Conservation (phyloP, 1,139 yeast species). For the Protomyces gravidus region DNA sequence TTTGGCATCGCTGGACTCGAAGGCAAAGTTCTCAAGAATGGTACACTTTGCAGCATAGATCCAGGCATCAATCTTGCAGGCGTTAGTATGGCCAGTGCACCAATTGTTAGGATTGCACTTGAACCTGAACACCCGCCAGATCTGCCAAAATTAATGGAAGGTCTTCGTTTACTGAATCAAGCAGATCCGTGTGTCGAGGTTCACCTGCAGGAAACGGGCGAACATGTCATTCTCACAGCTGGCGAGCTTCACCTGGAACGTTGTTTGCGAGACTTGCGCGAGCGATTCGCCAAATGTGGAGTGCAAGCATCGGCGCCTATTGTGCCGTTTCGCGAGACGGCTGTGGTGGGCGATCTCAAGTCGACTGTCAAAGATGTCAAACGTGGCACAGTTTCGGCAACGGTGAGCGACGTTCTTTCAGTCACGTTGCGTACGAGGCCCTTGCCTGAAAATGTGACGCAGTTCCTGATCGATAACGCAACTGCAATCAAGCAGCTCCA, state of each 20-base stretch:
- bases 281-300: constrained; percentile 88
- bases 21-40: constrained; percentile 75
- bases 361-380: constrained; percentile 39
- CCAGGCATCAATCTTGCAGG: constrained; percentile 67
- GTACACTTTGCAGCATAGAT: constrained; percentile 59
- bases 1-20: constrained; percentile 93
- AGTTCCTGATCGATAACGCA: constrained; percentile 52
- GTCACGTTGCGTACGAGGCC: constrained; percentile 53
- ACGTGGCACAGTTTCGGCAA: constrained; percentile 45
- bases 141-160: constrained; percentile 68
- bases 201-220: constrained; percentile 81
- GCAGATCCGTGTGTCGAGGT: constrained; percentile 94
- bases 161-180: constrained; percentile 69
- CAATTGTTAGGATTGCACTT: constrained; percentile 88
- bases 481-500: constrained; percentile 41
- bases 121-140: constrained; percentile 88
- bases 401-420: constrained; percentile 40
- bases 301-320: constrained; percentile 85
- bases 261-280: constrained; percentile 80
- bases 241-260: constrained; percentile 91
- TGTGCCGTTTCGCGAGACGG: constrained; percentile 89
- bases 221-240: constrained; percentile 86
- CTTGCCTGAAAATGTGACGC: constrained; percentile 51
- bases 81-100: constrained; percentile 62
- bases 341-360: constrained; percentile 48